A percentile compares a stretch with the other conserved stretches of the same genome.
phyloP scores from a whole-genome alignment of 495 filamentous ascomycete species.

The Hypomontagnella monticulosa region DNA sequence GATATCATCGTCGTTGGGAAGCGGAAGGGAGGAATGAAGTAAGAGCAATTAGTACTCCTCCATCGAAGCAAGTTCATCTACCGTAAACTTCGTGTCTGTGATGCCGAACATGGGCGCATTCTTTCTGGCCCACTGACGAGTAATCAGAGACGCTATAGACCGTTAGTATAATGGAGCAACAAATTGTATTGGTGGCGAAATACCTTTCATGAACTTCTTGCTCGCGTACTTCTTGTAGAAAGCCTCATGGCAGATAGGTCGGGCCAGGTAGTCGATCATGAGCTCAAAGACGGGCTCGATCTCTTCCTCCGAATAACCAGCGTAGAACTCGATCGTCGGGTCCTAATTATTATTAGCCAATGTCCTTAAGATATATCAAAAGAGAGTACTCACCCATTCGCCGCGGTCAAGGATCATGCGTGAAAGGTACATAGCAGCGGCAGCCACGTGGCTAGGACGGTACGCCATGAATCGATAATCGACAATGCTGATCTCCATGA shows the following conservation, averaged over 20 bases:
- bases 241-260: constrained; percentile 89
- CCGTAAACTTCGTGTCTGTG: constrained; percentile 49
- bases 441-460: constrained; percentile 87
- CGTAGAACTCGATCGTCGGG: constrained; percentile 87
- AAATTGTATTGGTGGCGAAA: constrained; percentile 20
- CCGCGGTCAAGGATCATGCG: constrained; percentile 89
- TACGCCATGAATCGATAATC: constrained; percentile 92
- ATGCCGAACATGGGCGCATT: constrained; percentile 60
- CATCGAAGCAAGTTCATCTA: constrained; percentile 51
- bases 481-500: constrained; percentile 96
- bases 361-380: neutral
- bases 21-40: constrained; percentile 4
- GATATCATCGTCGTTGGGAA: constrained; percentile 32
- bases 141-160: constrained; percentile 82
- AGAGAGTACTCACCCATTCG: constrained; percentile 76
- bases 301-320: constrained; percentile 91
- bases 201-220: constrained; percentile 98
- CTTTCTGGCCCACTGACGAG: constrained; percentile 92
- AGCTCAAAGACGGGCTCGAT: constrained; percentile 90
- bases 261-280: constrained; percentile 94
- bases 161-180: constrained; percentile 30
- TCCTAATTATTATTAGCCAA: constrained; percentile 64
- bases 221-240: constrained; percentile 99
- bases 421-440: constrained; percentile 93
- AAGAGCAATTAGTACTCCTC: constrained; percentile 25